Evolutionary conservation across 768 basidiomycete species (phyloP).

Genomic region (Suillus subaureus): DNA sequence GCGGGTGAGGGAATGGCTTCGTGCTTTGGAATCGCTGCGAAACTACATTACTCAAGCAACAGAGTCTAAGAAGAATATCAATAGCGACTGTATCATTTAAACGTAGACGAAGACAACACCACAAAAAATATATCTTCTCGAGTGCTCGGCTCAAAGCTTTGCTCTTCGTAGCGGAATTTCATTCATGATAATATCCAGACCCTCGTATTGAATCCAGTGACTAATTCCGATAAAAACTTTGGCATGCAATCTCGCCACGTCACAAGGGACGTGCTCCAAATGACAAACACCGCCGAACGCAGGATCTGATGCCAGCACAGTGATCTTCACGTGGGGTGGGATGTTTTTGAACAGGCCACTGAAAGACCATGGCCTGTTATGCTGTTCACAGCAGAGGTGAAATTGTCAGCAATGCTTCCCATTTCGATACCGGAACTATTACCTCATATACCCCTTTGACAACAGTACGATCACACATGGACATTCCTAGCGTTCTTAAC

Average conservation of each 20-base stretch:
- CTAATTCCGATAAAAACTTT: background rate
- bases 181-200: conserved; percentile 8
- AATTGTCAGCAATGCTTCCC: background rate
- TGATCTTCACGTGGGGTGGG: background rate
- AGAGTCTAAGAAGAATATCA: background rate
- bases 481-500: background rate
- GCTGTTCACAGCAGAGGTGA: background rate
- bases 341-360: background rate
- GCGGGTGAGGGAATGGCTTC: background rate
- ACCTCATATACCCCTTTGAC: background rate
- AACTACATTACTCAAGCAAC: background rate
- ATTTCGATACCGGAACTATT: background rate
- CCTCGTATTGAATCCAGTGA: conserved; percentile 10
- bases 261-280: background rate
- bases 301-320: conserved; percentile 3
- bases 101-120: background rate
- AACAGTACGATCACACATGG: background rate
- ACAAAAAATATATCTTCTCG: background rate
- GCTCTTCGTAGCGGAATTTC: conserved; percentile 7
- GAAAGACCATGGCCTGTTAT: background rate
- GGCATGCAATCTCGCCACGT: background rate
- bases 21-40: background rate
- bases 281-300: background rate
- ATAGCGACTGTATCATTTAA: background rate
- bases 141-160: background rate